Conservation (phyloP, 2,329 filamentous ascomycete species). For the Alternaria arbusti region DNA sequence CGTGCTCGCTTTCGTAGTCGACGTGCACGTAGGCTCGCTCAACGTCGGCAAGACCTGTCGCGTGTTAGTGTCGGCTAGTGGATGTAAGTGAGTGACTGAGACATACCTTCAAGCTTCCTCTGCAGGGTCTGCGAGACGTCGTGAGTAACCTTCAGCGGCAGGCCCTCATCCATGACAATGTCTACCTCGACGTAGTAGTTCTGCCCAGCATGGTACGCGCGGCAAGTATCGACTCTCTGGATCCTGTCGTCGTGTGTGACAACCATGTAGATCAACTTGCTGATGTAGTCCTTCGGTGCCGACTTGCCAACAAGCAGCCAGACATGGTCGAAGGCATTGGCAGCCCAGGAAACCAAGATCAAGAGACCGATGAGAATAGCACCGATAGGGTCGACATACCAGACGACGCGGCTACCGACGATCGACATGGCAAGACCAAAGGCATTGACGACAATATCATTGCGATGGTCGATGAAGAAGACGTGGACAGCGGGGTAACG, state of each 20-base stretch:
- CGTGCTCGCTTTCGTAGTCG: slow-evolving; percentile 54
- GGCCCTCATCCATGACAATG: slow-evolving; percentile 64
- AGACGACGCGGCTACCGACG: slow-evolving; percentile 59
- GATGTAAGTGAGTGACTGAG: neutral
- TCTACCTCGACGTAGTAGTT: slow-evolving; percentile 69
- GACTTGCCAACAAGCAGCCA: slow-evolving; percentile 67
- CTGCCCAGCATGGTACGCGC: slow-evolving; percentile 67
- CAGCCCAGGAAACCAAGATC: slow-evolving; percentile 67
- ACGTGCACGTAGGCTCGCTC: slow-evolving; percentile 59
- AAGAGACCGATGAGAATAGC: slow-evolving; percentile 66
- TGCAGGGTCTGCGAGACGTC: slow-evolving; percentile 67
- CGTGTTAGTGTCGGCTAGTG: slow-evolving; percentile 8
- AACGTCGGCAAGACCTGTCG: slow-evolving; percentile 42
- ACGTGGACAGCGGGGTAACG: slow-evolving; percentile 63
- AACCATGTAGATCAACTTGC: slow-evolving; percentile 63
- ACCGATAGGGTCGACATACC: slow-evolving; percentile 68
- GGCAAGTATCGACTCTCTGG: slow-evolving; percentile 65
- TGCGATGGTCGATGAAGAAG: slow-evolving; percentile 65
- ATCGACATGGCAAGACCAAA: slow-evolving; percentile 65
- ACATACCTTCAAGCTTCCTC: slow-evolving; percentile 63
- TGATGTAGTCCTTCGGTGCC: slow-evolving; percentile 63
- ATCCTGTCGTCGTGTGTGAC: slow-evolving; percentile 63
- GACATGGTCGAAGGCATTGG: slow-evolving; percentile 67
- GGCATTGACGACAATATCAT: slow-evolving; percentile 62
- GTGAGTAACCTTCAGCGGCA: slow-evolving; percentile 63